phyloP scores from a whole-genome alignment of 345 rosid species.

The Moricandia arvensis region DNA sequence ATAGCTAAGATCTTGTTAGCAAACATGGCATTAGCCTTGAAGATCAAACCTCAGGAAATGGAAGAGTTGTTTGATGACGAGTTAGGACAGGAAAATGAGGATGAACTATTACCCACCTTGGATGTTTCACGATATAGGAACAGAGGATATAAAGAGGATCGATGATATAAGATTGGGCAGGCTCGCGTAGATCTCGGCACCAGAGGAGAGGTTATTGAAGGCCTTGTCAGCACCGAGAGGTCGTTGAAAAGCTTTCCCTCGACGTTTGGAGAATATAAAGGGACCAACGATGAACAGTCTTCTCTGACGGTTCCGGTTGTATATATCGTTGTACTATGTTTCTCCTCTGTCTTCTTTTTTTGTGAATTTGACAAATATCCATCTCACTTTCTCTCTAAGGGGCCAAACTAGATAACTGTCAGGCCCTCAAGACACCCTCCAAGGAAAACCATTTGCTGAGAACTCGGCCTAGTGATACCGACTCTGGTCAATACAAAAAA shows the following conservation, averaged over 20 bases:
- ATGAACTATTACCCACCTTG: slow-evolving; percentile 52
- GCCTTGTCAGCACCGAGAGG: slow-evolving; percentile 22
- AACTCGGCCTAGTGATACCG: neutral
- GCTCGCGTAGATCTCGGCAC: too few species aligned
- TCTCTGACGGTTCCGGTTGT: neutral
- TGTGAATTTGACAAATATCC: neutral
- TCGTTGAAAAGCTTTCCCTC: slow-evolving; percentile 34
- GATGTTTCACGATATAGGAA: slow-evolving; percentile 18
- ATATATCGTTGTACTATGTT: neutral
- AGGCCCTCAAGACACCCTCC: neutral
- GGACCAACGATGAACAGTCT: neutral
- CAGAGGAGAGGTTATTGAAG: slow-evolving; percentile 23
- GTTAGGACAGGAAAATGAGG: slow-evolving; percentile 19
- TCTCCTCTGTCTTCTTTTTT: neutral
- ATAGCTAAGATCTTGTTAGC: slow-evolving; percentile 37
- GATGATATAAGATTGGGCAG: too few species aligned
- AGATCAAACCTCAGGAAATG: slow-evolving; percentile 52
- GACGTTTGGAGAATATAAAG: slow-evolving; percentile 32
- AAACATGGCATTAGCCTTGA: slow-evolving; percentile 41
- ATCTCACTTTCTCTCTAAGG: too few species aligned
- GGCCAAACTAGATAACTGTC: too few species aligned
- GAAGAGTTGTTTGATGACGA: slow-evolving; percentile 38
- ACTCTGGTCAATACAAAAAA: neutral
- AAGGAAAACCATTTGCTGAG: neutral
- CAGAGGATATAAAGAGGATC: too few species aligned